Conservation (phyloP, 352 stramenopile species). For the Phytopythium cucurbitacearum region DNA sequence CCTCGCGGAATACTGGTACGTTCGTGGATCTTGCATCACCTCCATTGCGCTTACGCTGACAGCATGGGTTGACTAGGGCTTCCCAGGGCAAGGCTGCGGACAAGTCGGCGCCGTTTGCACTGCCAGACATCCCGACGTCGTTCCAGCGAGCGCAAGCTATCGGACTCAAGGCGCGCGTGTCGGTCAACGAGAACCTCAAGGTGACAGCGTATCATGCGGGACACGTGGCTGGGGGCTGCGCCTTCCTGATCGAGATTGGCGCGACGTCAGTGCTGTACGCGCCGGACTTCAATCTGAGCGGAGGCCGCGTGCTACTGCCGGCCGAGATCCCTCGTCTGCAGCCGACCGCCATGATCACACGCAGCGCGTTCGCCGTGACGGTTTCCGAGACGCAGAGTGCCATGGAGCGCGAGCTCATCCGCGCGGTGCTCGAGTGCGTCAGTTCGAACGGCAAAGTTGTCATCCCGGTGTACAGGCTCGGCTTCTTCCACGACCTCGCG, state of each 20-base stretch:
- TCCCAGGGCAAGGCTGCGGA: constrained; percentile 8
- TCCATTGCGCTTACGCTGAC: not conserved
- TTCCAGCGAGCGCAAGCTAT: constrained; percentile 53
- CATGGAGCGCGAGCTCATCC: constrained; percentile 81
- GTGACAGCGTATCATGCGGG: constrained; percentile 80
- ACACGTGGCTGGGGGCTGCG: constrained; percentile 71
- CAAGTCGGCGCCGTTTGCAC: constrained; percentile 37
- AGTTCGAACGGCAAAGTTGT: constrained; percentile 78
- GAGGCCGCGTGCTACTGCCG: constrained; percentile 61
- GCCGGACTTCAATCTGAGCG: constrained; percentile 77
- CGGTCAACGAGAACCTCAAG: constrained; percentile 65
- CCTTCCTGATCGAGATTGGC: constrained; percentile 75
- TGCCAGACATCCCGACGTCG: constrained; percentile 46
- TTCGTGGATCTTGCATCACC: not conserved
- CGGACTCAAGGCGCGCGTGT: constrained; percentile 44
- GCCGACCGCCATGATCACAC: constrained; percentile 53
- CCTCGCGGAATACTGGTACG: constrained; percentile 72
- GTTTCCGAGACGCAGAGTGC: constrained; percentile 78
- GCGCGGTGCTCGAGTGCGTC: constrained; percentile 74
- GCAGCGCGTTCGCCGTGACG: constrained; percentile 74
- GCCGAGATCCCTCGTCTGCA: constrained; percentile 64
- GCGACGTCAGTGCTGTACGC: constrained; percentile 66
- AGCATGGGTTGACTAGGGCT: not conserved
- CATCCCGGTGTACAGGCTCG: constrained; percentile 69
- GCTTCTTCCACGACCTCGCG: constrained; percentile 80